Evolutionary conservation across 2,329 filamentous ascomycete genomes (phyloP).

Genomic region (Claviceps monticola): DNA sequence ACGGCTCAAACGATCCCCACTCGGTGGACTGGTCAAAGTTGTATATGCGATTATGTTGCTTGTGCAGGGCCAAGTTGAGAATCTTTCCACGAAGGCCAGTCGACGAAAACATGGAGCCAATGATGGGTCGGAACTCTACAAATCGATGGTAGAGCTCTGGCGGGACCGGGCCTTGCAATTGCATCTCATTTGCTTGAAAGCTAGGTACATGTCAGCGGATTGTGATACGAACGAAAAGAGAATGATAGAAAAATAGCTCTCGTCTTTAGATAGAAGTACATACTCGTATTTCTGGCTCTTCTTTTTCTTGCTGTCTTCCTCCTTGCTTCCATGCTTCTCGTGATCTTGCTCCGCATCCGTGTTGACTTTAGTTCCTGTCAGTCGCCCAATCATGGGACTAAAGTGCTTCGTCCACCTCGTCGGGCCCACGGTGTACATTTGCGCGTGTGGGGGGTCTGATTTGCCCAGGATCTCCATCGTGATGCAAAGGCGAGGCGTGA

Average conservation of each 20-base stretch:
- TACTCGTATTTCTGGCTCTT: constrained; percentile 64
- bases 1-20: constrained; percentile 52
- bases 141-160: constrained; percentile 75
- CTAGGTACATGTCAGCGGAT: constrained; percentile 27
- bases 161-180: constrained; percentile 72
- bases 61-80: constrained; percentile 73
- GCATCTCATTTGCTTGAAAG: constrained; percentile 88
- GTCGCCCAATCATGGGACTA: constrained; percentile 73
- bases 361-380: constrained; percentile 59
- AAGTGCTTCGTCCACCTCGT: constrained; percentile 69
- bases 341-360: constrained; percentile 38
- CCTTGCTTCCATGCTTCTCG: constrained; percentile 5
- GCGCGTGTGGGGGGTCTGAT: constrained; percentile 54
- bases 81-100: constrained; percentile 66
- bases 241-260: no score
- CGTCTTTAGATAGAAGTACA: neutral
- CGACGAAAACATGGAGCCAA: constrained; percentile 75
- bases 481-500: constrained; percentile 57
- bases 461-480: constrained; percentile 67
- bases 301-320: constrained; percentile 27
- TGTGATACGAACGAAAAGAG: neutral
- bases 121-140: constrained; percentile 83
- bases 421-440: constrained; percentile 68
- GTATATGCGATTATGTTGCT: constrained; percentile 81
- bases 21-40: constrained; percentile 70